Evolutionary conservation across 805 yeast species (phyloP).

Genomic region (Starmerella apis): DNA sequence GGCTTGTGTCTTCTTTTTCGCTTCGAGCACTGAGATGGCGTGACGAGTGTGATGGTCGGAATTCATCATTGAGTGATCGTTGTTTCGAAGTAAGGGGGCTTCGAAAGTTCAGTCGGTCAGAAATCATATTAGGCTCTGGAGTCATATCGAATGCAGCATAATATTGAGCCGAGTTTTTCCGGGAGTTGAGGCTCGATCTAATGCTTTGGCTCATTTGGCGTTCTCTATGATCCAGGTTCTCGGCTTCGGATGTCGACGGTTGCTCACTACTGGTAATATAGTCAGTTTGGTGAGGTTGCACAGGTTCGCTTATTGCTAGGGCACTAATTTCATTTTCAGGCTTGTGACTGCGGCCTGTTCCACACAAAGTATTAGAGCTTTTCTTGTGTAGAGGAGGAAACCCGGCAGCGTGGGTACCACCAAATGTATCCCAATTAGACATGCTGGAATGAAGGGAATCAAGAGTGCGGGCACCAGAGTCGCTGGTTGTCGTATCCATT

Average conservation of each 20-base stretch:
- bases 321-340: constrained; percentile 16
- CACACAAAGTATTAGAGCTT: constrained; percentile 12
- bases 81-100: neutral
- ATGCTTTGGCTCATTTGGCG: neutral
- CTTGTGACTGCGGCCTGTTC: constrained; percentile 9
- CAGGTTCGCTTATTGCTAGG: constrained; percentile 11
- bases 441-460: constrained; percentile 18
- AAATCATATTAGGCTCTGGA: neutral
- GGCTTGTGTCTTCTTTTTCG: neutral
- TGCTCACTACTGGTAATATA: neutral
- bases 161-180: neutral
- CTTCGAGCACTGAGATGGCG: neutral
- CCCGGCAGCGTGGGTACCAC: constrained; percentile 5
- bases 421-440: constrained; percentile 17
- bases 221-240: neutral
- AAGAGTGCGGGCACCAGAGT: constrained; percentile 11
- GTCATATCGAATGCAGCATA: constrained; percentile 1
- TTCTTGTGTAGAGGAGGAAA: neutral
- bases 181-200: neutral
- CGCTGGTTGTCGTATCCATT: constrained; percentile 16
- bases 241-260: constrained; percentile 2
- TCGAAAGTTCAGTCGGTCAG: neutral
- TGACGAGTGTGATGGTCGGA: neutral
- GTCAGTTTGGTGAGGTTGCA: neutral
- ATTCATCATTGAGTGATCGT: neutral